Evolutionary conservation across 2,329 filamentous ascomycete genomes (phyloP), one percentile per base, ranked within the genome.

Genomic region (Fusarium sp.): DNA sequence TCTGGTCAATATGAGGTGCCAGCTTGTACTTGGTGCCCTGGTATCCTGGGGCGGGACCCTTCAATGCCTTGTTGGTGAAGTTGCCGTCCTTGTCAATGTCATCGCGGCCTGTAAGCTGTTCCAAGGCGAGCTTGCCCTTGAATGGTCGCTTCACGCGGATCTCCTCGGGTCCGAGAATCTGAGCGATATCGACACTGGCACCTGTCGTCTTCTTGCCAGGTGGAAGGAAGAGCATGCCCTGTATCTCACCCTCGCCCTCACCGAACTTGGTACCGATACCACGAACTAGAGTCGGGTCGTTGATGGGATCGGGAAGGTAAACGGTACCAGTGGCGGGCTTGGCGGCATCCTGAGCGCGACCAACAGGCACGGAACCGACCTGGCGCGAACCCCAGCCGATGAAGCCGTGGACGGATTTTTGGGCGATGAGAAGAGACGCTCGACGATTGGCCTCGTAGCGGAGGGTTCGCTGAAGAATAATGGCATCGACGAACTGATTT

Each of bases 361-460:
- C 94, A 62, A 99, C 97, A n/a, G 96, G 94, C 25, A 99, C 94
- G 8, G 95, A 93, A 40, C 97, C 96, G 60, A 95, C 94, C 81
- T 94, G 91, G 62, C 94, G 90, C 29, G 97, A 95, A 74, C 94
- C 90, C 86, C 93, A 93, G 47, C 97, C 97, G 79, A 99, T 95
- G 81, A 98, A 97, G 81, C 96, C 92, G 79, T 94, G 91, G 85
- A 98, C 97, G 3, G 95, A 98, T 82, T 98, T 98, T 78, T 97
- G 95, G 25, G 97, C 97, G 71, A 98, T 97, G 59, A 99, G 90
- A 80, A 97, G 95, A 62, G 95, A 95, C 68, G 98, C 94, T 63
- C 97, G 94, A 76, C 97, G 94, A 75, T 93, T 92, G 64, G 95
- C 93, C 85, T 98, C 95, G 80, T 91, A 92, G 74, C 94, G 93